Evolutionary conservation across 768 basidiomycete species (phyloP), one percentile per base, ranked within the genome.

Genomic region (Panaeolus papilionaceus): DNA sequence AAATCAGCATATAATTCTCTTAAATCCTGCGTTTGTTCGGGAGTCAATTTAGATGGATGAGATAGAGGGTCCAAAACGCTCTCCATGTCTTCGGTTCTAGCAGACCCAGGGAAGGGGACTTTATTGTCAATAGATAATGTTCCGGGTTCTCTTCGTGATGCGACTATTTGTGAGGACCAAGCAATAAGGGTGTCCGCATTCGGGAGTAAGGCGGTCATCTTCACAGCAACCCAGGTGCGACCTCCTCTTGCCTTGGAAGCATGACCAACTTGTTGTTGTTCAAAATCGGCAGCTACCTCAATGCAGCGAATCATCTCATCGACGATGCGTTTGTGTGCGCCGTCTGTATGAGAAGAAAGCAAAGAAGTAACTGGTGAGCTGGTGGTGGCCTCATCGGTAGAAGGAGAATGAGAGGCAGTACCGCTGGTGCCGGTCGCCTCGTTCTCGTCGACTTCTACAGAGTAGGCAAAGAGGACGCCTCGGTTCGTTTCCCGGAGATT

Each of bases 221-320:
- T 97, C 26, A 97, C 78, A 0, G 95, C 94, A 23, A 97, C 90
- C 88, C 93, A 94, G 0, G 92, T 94, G 69, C 87, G 82, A 26
- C 91, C 80, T 6, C 85, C 85, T 4, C 67, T 47, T 12, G 26
- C n/a, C 63, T 54, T 54, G 26, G 28, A n/a, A 9, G 26, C 44
- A 26, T 37, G 14, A n/a, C 28, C 26, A 23, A 38, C 26, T 58
- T 44, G 62, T n/a, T 47, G 37, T 12, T 89, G 89, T 74, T 98
- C 95, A 72, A 94, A 95, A 68, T 91, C 88, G 8, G 91, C 95
- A 0, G 90, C 90, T 5, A 91, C 86, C 68, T 95, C 89, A 49
- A 97, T 89, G 66, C 88, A 90, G 61, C 82, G 84, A 40, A 94
- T 80, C 74, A 92, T 92, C 79, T 97, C 95, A 20, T 87, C 79